Evolutionary conservation across 495 filamentous ascomycete genomes (phyloP).

Genomic region (Aspergillus sclerotiicarbonarius): DNA sequence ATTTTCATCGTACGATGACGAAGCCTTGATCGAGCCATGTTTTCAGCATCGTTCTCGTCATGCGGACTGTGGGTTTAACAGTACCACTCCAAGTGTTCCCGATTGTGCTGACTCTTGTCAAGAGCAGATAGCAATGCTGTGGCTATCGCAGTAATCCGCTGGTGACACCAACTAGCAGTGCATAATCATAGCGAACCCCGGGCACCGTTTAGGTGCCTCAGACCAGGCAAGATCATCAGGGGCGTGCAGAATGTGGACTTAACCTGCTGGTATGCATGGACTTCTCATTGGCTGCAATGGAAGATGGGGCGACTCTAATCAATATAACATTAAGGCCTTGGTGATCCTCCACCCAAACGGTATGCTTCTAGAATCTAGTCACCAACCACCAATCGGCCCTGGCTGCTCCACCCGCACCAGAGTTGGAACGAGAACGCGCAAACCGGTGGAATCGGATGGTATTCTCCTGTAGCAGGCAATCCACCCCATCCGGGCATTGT

Average conservation of each 20-base stretch:
- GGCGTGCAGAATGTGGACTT: background rate
- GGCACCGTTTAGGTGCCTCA: too few species aligned
- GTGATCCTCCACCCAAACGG: background rate
- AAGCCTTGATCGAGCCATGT: background rate
- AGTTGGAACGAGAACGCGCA: background rate
- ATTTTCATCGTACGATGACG: background rate
- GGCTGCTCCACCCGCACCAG: background rate
- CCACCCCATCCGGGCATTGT: background rate
- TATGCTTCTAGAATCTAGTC: background rate
- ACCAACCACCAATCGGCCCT: background rate
- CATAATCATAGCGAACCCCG: too few species aligned
- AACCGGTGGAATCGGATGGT: background rate
- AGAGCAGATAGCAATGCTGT: too few species aligned
- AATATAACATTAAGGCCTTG: background rate
- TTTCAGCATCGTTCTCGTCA: too few species aligned
- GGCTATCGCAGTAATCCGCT: too few species aligned
- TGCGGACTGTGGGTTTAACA: too few species aligned
- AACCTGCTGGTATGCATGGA: background rate
- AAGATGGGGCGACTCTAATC: background rate
- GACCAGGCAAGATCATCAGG: background rate
- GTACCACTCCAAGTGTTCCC: too few species aligned
- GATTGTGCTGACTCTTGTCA: too few species aligned
- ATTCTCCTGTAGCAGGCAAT: background rate
- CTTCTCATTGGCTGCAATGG: background rate
- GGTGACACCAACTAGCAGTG: too few species aligned